Base-by-base conservation (phyloP, 2,329 filamentous ascomycete genomes). In the Ophiognomonia clavigignenti-juglandacearum region DNA sequence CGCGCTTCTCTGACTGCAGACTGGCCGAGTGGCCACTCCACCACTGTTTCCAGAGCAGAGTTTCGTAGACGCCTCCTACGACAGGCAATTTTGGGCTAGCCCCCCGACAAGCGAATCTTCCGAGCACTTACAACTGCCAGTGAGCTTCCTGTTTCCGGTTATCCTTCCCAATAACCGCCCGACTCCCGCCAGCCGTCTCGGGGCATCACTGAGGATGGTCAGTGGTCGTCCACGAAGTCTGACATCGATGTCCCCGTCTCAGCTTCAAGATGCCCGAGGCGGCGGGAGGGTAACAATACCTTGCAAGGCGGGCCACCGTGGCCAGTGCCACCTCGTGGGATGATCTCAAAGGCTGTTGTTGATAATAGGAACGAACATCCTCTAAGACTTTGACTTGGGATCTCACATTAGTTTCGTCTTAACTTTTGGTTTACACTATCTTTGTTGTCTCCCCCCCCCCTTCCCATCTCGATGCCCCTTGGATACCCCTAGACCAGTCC, bases 191-290 rank as follows among this genome's bases (percentile, higher is more conserved):
- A 26, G 45, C 27, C 39, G 34, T 43, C 31, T 47, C 45, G 45
- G 39, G 45, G 18, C 35, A 38, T 39, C 38, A n/a, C n/a, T n/a
- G n/a, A n/a, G n/a, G n/a, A n/a, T 22, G 20, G 26, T 26, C 23
- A 18, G 10, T 27, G 14, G 14, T 42, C 18, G n/a, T 39, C 23
- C 34, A 43, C 13, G 20, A 47, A 18, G 6, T 41, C 26, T 39
- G 39, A 34, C 34, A 43, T 6, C 41, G 45, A 43, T 47, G 27
- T 27, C 39, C 45, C 45, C 39, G 34, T 11, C 24, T 19, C 16
- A 39, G 19, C 24, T 19, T n/a, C 39, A 47, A 31, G 32, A 47
- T 41, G 24, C 45, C 45, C 45, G 45, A 47, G 26, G n/a, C 19
- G 26, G 8, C 45, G 41, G 31, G 38, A 31, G 13, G 36, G 31